Conservation (phyloP, 2,329 filamentous ascomycete species). For the Penicillium corylophilum region DNA sequence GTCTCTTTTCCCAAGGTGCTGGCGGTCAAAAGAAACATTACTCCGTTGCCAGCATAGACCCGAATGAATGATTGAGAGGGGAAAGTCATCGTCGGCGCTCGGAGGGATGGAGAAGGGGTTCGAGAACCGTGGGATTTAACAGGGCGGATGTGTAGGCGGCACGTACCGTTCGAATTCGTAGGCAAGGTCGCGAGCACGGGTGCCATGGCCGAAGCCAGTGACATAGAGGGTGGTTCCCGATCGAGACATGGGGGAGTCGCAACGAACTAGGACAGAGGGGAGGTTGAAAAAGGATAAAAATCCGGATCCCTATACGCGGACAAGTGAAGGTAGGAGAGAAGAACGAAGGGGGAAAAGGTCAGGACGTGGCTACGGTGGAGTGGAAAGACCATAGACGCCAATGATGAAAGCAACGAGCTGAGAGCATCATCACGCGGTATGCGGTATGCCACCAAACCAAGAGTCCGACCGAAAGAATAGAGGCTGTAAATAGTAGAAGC, state of each 20-base stretch:
- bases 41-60: not conserved
- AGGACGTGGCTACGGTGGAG: slow-evolving; percentile 10
- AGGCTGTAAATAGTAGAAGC: not conserved
- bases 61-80: slow-evolving; percentile 5
- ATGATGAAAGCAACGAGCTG: slow-evolving; percentile 12
- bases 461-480: not conserved
- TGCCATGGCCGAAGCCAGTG: slow-evolving; percentile 98
- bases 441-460: not conserved
- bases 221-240: slow-evolving; percentile 94
- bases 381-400: slow-evolving; percentile 8
- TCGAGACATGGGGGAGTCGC: slow-evolving; percentile 70
- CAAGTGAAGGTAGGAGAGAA: slow-evolving; percentile 7
- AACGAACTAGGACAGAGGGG: not conserved
- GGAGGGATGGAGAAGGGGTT: slow-evolving; percentile 37
- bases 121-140: slow-evolving; percentile 37
- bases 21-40: not conserved
- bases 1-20: not conserved
- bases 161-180: slow-evolving; percentile 99
- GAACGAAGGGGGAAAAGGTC: slow-evolving; percentile 4
- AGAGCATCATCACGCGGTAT: not conserved
- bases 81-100: slow-evolving; percentile 18
- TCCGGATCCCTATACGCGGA: not conserved
- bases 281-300: not conserved
- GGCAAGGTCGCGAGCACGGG: slow-evolving; percentile 96
- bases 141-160: slow-evolving; percentile 50